Conservation (phyloP, 345 rosid genomes). For the Corchorus olitorius region DNA sequence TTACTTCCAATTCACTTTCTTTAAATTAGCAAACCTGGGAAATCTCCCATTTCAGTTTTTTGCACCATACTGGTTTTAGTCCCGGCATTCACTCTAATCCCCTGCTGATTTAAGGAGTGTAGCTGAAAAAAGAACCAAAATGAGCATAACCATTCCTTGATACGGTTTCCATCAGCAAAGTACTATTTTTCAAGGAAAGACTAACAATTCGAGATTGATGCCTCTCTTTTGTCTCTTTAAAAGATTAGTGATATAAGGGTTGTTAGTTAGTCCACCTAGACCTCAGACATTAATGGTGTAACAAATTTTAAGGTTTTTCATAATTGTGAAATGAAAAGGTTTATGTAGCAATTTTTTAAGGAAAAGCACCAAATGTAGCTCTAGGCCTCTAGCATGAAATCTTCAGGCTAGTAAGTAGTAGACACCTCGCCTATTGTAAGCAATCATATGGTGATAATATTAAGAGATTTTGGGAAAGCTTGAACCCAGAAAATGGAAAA, state of each 20-base stretch:
- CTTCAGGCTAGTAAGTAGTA: not conserved
- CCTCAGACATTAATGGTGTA: not conserved
- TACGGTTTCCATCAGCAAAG: not conserved
- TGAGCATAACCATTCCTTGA: not conserved
- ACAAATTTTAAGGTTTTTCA: not conserved
- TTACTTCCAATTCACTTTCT: not conserved
- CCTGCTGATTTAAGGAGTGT: not conserved
- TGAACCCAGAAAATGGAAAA: not conserved
- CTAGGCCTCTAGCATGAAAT: not conserved
- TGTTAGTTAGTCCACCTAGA: not conserved
- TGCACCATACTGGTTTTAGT: not conserved
- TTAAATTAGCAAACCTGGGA: not conserved
- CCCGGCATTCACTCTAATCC: not conserved
- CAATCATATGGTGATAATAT: conserved; percentile 6
- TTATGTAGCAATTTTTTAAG: not conserved
- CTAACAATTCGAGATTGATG: not conserved
- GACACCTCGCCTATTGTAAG: not conserved
- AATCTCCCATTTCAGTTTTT: not conserved
- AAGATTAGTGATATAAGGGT: no score
- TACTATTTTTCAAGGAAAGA: not conserved
- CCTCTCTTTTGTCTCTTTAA: not conserved
- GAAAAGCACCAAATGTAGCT: not conserved
- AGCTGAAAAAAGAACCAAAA: not conserved
- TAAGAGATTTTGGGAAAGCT: not conserved
- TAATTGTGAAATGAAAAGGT: not conserved